Evolutionary conservation across 2,329 filamentous ascomycete species (phyloP), one percentile per base, ranked within the genome.

Genomic region (Rutstroemia sp.): DNA sequence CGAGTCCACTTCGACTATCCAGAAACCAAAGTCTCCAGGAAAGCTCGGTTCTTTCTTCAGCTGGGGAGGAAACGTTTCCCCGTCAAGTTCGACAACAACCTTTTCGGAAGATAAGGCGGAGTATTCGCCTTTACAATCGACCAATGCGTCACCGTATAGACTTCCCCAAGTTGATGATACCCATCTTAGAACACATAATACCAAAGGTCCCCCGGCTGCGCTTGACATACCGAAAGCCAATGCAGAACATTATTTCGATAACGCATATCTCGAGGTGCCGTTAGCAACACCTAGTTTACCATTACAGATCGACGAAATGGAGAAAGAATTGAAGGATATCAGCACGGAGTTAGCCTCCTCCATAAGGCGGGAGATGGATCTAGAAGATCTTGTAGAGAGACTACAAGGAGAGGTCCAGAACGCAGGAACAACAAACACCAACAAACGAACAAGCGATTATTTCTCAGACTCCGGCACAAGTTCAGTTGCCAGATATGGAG

Each of bases 391-490:
- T 48, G 86, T 97, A 0, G 94, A 99, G 63, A 80, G 88, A 57
- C 75, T 95, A 64, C 92, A 96, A 70, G 76, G 83, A n/a, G 91
- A 96, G 67, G 78, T 79, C 61, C 79, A 77, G 71, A 78, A 83
- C 72, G 46, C 68, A 78, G 67, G 73, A 77, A 71, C 57, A 77
- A 71, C 57, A 14, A 68, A 76, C 63, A 65, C 79, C 27, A 84
- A 61, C 61, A 87, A 88, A 69, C 82, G 92, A 59, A 95, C 89
- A 9, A 97, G 94, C 73, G 94, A 99, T 73, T 97, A 99, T 74
- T 99, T 94, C 70, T 99, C 94, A 2, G 94, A 99, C 71, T 96
- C 92, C 5, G 94, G 94, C 34, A 87, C 89, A 57, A 92, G 90
- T 70, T 92, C 90, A 1, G 80, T 89, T 53, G 88, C 46, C 10